A percentile compares a stretch with the other conserved stretches of the same genome.
phyloP scores from a whole-genome alignment of 2,329 filamentous ascomycete species.

The Sporothrix phasma region DNA sequence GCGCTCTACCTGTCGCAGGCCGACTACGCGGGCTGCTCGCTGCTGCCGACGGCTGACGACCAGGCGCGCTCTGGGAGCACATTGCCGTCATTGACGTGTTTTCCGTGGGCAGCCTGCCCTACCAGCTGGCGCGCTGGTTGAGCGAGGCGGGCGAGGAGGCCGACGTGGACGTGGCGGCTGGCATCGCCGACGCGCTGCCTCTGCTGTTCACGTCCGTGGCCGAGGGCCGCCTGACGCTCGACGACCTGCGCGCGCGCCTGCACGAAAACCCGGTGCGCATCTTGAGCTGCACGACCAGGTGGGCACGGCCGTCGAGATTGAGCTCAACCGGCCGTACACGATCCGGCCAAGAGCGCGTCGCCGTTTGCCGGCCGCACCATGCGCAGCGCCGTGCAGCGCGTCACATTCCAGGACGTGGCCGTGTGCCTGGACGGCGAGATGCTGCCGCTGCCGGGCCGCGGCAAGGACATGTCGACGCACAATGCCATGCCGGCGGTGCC shows the following conservation, averaged over 20 bases:
- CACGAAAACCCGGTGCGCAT: conserved; percentile 73
- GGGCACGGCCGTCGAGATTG: conserved; percentile 63
- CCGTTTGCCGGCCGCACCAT: conserved; percentile 61
- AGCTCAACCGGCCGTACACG: conserved; percentile 61
- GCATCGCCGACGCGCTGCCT: conserved; percentile 64
- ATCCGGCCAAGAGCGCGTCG: conserved; percentile 45
- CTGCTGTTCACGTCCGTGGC: conserved; percentile 66
- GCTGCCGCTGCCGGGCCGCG: conserved; percentile 44
- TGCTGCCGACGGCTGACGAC: conserved; percentile 57
- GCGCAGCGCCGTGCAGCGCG: conserved; percentile 61
- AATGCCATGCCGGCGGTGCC: conserved; percentile 35
- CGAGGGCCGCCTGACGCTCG: conserved; percentile 61
- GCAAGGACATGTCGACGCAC: conserved; percentile 69
- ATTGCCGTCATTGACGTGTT: conserved; percentile 67
- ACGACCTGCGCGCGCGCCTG: conserved; percentile 60
- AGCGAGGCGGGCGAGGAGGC: conserved; percentile 17
- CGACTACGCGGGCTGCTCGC: conserved; percentile 57
- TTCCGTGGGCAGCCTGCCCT: conserved; percentile 68
- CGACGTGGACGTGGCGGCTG: conserved; percentile 42
- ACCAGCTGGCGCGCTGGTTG: conserved; percentile 55
- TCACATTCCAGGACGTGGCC: conserved; percentile 65
- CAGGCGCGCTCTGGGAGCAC: conserved; percentile 65
- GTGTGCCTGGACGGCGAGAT: conserved; percentile 64
- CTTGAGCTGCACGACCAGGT: conserved; percentile 70
- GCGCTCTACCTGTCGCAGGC: conserved; percentile 63